Conservation (phyloP, 2,329 filamentous ascomycete species). For the Verticillium dahliae region DNA sequence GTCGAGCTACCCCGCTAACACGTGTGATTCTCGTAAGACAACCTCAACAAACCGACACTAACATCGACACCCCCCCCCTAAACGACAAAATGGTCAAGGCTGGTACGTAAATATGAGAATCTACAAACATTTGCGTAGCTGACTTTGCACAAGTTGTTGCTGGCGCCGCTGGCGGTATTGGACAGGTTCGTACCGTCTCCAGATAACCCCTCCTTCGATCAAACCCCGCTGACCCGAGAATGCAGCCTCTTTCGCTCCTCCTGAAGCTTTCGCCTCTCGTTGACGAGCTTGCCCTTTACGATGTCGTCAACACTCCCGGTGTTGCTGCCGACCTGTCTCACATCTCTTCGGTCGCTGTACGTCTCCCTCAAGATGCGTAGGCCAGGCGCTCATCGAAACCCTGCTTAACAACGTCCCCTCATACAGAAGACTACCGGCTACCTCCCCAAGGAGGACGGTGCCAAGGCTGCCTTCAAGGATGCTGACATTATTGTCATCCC, state of each 20-base stretch:
- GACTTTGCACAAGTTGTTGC: slow-evolving; percentile 60
- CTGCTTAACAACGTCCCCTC: slow-evolving; percentile 3
- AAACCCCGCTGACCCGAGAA: neutral
- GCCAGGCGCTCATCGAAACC: neutral
- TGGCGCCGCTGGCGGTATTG: slow-evolving; percentile 96
- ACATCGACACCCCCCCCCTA: slow-evolving; percentile 17
- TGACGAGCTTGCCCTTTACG: slow-evolving; percentile 91
- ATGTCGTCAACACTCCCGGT: slow-evolving; percentile 98
- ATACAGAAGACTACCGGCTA: slow-evolving; percentile 76
- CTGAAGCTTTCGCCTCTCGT: slow-evolving; percentile 85
- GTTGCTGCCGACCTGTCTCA: slow-evolving; percentile 95
- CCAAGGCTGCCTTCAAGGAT: slow-evolving; percentile 83
- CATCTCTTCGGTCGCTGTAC: slow-evolving; percentile 82
- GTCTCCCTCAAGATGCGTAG: slow-evolving; percentile 14
- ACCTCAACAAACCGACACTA: slow-evolving; percentile 6
- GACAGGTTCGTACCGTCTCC: slow-evolving; percentile 60
- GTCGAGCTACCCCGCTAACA: slow-evolving; percentile 11
- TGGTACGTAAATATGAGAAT: slow-evolving; percentile 34
- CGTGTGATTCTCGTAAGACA: slow-evolving; percentile 1
- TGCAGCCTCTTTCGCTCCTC: slow-evolving; percentile 87
- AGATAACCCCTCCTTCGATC: neutral
- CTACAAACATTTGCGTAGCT: neutral
- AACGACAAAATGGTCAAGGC: slow-evolving; percentile 54
- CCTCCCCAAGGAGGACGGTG: slow-evolving; percentile 78
- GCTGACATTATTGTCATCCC: slow-evolving; percentile 96